A percentile compares a stretch with the other conserved stretches of the same genome.
These are phyloP conservation scores for Mariannaea elegans DNA, from an alignment of 2,329 filamentous ascomycete genomes.

Conservation along the genomic window DNA sequence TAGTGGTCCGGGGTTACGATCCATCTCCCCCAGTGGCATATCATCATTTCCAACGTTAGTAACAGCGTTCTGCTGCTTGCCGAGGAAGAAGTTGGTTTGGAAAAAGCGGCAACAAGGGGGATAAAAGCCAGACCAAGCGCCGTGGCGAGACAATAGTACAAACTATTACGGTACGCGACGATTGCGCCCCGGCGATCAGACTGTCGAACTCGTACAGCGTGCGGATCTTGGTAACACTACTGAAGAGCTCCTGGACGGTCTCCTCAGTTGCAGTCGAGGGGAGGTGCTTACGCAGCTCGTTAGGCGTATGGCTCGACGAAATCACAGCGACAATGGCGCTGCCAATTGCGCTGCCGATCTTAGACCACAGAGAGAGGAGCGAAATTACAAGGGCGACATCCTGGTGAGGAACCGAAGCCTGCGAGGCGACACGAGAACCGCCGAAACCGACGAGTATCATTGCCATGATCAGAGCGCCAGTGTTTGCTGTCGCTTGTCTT, in stretches of 20 bases:
- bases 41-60: conserved; percentile 41
- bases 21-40: conserved; percentile 30
- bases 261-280: conserved; percentile 33
- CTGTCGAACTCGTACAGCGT: conserved; percentile 43
- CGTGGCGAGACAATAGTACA: conserved; percentile 46
- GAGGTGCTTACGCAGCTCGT: conserved; percentile 35
- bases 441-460: conserved; percentile 46
- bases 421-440: conserved; percentile 47
- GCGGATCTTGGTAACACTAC: conserved; percentile 45
- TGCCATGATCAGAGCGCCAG: conserved; percentile 42
- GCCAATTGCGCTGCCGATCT: conserved; percentile 47
- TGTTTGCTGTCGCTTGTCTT: conserved; percentile 38
- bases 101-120: conserved; percentile 47
- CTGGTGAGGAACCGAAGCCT: conserved; percentile 51
- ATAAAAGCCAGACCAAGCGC: conserved; percentile 45
- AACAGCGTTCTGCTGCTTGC: conserved; percentile 44
- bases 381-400: conserved; percentile 47
- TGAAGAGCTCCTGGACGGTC: conserved; percentile 41
- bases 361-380: conserved; percentile 48
- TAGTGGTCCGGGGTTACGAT: conserved; percentile 28
- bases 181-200: conserved; percentile 46
- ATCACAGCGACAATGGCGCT: conserved; percentile 47
- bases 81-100: conserved; percentile 49
- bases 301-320: conserved; percentile 46
- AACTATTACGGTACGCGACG: conserved; percentile 44